Evolutionary conservation across 1,284 basidiomycete species (phyloP), one percentile per base, ranked within the genome.

Genomic region (Leccinum holopus): DNA sequence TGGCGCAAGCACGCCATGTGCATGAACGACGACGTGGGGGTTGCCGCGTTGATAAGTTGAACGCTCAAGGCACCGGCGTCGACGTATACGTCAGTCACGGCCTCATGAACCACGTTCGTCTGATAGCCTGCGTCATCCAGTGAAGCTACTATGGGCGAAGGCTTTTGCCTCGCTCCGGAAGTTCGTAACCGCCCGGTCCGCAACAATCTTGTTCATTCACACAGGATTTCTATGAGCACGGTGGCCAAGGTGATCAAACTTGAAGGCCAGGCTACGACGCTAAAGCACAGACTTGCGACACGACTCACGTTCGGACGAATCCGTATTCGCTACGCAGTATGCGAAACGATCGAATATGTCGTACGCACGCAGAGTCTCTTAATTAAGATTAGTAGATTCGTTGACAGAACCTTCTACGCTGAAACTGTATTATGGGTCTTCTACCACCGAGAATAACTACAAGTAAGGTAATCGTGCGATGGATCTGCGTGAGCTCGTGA

Each of bases 401-500:
- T 58, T 30, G 16, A 47, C 52, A 57, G 30, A 67, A 32, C 33
- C 16, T 57, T 25, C 54, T 6, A 37, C 30, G 57, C 39, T 25
- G 47, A 56, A 57, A 59, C 63, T 39, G 53, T 59, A 74, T 70
- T 71, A 72, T 54, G 49, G 59, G 62, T 58, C 56, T 61, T 18
- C 52, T 62, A 49, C 61, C 61, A 49, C 65, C 44, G 55, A 69
- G 56, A 70, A 61, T 72, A 69, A 28, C 63, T 53, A 64, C 70
- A 62, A 74, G 65, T 68, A 70, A 33, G 58, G 60, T 66, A 61
- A 62, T 69, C 60, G 56, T 74, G 49, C 32, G 32, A 52, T 66
- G 52, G 37, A 60, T 67, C 18, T 18, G 60, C 35, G 37, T 60
- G 51, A 51, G 37, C 37, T 58, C 49, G n/a, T 25, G 30, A 51